A percentile compares a stretch with the other conserved stretches of the same genome.
phyloP scores from a whole-genome alignment of 352 stramenopile genomes.

The Globisporangium abappressorium region DNA sequence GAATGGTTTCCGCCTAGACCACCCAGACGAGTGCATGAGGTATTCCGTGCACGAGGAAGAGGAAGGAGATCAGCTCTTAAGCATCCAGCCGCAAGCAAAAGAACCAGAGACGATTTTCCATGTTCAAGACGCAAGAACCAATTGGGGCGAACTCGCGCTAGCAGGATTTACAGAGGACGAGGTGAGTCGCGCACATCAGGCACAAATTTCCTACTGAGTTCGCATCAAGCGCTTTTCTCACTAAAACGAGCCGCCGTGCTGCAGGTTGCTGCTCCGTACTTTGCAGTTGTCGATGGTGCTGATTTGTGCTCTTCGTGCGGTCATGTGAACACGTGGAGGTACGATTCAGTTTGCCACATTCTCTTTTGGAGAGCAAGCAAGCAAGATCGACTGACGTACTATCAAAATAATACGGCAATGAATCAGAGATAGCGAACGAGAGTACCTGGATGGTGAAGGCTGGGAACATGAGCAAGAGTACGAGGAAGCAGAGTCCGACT shows the following conservation, averaged over 20 bases:
- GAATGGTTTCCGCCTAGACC: background rate
- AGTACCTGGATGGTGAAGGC: background rate
- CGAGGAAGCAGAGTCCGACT: background rate
- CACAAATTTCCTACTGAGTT: background rate
- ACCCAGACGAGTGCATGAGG: background rate
- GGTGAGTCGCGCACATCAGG: background rate
- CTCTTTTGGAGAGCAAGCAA: background rate
- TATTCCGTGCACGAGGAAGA: background rate
- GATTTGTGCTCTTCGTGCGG: background rate
- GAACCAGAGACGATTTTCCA: slow-evolving; percentile 9
- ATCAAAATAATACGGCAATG: background rate
- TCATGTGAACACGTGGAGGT: background rate
- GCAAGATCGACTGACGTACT: no score
- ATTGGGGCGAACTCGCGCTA: slow-evolving; percentile 6
- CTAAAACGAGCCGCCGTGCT: background rate
- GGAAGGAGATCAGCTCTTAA: background rate
- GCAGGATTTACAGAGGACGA: background rate
- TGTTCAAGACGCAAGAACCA: slow-evolving; percentile 17
- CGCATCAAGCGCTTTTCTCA: background rate
- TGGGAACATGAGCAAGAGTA: no score
- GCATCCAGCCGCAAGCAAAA: background rate
- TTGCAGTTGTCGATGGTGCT: background rate
- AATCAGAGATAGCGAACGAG: background rate
- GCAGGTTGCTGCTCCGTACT: background rate
- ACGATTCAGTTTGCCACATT: background rate